Conservation (phyloP, 2,329 filamentous ascomycete species). For the Claviceps sp. region DNA sequence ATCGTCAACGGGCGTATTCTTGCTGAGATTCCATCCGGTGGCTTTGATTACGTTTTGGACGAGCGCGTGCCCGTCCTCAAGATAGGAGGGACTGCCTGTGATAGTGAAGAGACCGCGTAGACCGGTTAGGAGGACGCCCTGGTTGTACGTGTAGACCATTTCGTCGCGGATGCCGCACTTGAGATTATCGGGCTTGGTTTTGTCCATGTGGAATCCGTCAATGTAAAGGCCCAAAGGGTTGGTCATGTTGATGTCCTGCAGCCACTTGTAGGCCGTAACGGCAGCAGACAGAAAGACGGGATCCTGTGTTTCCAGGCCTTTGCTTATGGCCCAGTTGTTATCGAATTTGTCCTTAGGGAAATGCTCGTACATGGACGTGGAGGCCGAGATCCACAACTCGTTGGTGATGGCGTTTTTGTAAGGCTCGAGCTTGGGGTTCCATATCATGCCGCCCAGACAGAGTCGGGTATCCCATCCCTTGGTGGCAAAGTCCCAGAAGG, state of each 20-base stretch:
- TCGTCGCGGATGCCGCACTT: slow-evolving; percentile 71
- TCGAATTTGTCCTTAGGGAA: slow-evolving; percentile 69
- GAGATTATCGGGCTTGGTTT: slow-evolving; percentile 48
- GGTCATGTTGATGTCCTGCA: slow-evolving; percentile 67
- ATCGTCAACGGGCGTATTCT: slow-evolving; percentile 28
- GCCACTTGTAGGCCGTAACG: slow-evolving; percentile 67
- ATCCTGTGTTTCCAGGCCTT: slow-evolving; percentile 29
- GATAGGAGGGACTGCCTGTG: slow-evolving; percentile 57
- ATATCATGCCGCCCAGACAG: slow-evolving; percentile 80
- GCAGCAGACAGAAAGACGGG: slow-evolving; percentile 59
- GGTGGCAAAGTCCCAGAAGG: slow-evolving; percentile 75
- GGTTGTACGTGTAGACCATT: slow-evolving; percentile 93
- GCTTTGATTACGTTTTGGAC: slow-evolving; percentile 61
- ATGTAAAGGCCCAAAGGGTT: slow-evolving; percentile 62
- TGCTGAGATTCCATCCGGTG: slow-evolving; percentile 56
- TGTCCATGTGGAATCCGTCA: slow-evolving; percentile 76
- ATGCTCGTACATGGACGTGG: slow-evolving; percentile 77
- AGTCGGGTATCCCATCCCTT: slow-evolving; percentile 70
- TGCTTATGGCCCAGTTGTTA: slow-evolving; percentile 43
- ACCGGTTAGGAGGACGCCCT: slow-evolving; percentile 77
- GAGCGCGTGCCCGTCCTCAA: slow-evolving; percentile 68
- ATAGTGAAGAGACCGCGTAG: slow-evolving; percentile 67
- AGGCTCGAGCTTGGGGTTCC: slow-evolving; percentile 66
- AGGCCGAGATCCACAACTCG: slow-evolving; percentile 74
- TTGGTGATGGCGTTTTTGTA: slow-evolving; percentile 98